A percentile compares a stretch with the other conserved stretches of the same genome.
Evolutionary conservation across 768 basidiomycete genomes (phyloP).

Genomic region (Termitomyces heimii): DNA sequence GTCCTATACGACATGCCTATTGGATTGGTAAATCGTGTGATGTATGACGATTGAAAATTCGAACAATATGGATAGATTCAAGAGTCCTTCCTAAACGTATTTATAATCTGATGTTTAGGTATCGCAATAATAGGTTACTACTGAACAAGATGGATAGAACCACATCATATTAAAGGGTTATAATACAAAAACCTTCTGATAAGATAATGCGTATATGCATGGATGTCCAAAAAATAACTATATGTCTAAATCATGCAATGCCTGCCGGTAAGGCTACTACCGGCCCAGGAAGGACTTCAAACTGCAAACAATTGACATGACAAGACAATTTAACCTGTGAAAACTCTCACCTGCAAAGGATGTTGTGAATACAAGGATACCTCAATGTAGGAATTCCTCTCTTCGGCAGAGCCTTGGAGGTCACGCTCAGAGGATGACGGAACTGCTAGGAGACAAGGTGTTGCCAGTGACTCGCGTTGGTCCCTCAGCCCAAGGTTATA

Average conservation of each 20-base stretch:
- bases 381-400: slow-evolving; percentile 25
- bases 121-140: not conserved
- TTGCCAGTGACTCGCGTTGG: slow-evolving; percentile 14
- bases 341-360: slow-evolving; percentile 21
- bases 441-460: slow-evolving; percentile 19
- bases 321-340: not conserved
- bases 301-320: slow-evolving; percentile 2
- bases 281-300: slow-evolving; percentile 12
- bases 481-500: slow-evolving; percentile 8
- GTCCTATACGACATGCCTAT: slow-evolving; percentile 81
- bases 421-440: slow-evolving; percentile 15
- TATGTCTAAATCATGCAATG: not conserved
- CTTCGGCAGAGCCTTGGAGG: slow-evolving; percentile 19
- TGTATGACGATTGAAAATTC: slow-evolving; percentile 33
- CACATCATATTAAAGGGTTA: not conserved
- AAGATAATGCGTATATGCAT: not conserved
- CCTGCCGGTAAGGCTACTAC: not conserved
- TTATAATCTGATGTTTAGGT: not conserved
- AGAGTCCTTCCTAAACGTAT: not conserved
- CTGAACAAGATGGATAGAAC: not conserved
- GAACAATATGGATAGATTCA: not conserved
- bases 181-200: not conserved
- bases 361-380: slow-evolving; percentile 24
- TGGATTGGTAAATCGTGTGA: slow-evolving; percentile 70
- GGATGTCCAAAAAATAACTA: not conserved